Evolutionary conservation across 2,329 filamentous ascomycete species (phyloP).

Genomic region (Botrytis pseudocinerea): DNA sequence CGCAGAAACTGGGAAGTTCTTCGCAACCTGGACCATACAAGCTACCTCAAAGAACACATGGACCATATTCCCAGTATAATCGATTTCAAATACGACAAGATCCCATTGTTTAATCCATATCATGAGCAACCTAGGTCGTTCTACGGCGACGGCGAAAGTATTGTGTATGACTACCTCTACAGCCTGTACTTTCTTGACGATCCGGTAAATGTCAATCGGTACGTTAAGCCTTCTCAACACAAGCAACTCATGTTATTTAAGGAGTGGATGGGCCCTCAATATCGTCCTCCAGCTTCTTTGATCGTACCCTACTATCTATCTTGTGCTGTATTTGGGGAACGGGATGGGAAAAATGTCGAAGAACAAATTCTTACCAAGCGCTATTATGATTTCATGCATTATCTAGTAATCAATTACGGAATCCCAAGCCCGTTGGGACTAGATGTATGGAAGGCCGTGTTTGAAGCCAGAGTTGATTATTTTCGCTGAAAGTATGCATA

Average conservation of each 20-base stretch:
- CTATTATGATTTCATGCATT: neutral
- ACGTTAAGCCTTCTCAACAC: neutral
- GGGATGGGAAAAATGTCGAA: neutral
- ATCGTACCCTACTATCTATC: neutral
- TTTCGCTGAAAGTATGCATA: too few species aligned
- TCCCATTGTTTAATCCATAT: neutral
- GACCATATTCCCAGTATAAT: neutral
- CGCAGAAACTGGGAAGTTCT: neutral
- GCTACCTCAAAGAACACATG: neutral
- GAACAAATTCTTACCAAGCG: neutral
- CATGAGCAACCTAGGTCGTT: neutral
- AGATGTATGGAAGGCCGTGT: neutral
- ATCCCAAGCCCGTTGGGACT: neutral
- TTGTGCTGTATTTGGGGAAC: neutral
- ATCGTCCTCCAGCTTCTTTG: neutral
- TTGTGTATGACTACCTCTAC: too few species aligned
- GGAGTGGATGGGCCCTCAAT: neutral
- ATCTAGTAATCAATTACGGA: fast-evolving
- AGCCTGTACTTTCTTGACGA: neutral
- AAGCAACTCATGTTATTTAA: neutral
- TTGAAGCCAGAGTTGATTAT: too few species aligned
- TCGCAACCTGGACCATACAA: neutral
- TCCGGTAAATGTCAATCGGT: fast-evolving
- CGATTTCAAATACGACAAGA: neutral
- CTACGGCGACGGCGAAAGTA: too few species aligned